Percentiles rank a stretch among this genome's conserved stretches.
Conservation (phyloP, 345 rosid species). For the Sonneratia alba region DNA sequence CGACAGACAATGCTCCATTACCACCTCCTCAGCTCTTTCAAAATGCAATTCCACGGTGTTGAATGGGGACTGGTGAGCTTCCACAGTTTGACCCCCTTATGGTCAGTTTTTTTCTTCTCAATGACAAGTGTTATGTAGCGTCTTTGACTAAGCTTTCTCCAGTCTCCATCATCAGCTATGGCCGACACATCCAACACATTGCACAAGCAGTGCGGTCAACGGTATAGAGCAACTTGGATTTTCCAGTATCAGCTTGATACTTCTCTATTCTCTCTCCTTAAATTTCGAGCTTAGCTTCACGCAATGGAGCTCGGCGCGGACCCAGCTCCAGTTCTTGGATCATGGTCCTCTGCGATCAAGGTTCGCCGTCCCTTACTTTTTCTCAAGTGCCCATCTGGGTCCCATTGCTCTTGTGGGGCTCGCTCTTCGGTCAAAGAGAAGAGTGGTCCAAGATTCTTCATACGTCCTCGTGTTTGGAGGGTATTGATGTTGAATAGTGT, state of each 20-base stretch:
- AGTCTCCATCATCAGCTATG: too few relatives aligned
- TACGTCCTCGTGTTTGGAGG: conserved; percentile 1
- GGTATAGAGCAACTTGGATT: neutral
- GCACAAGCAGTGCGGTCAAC: too few relatives aligned
- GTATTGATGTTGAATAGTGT: neutral
- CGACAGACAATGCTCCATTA: too few relatives aligned
- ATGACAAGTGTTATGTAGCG: conserved; percentile 3
- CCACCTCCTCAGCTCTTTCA: neutral
- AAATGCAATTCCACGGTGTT: neutral
- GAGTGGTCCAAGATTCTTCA: conserved; percentile 2
- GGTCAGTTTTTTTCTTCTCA: conserved; percentile 1
- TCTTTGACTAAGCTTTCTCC: conserved; percentile 8
- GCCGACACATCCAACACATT: too few relatives aligned
- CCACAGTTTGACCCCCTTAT: conserved; percentile 6
- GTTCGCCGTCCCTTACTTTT: neutral
- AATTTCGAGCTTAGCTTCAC: too few relatives aligned
- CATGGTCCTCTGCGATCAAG: neutral
- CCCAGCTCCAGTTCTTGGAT: neutral
- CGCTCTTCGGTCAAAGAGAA: conserved; percentile 2
- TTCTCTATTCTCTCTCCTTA: neutral
- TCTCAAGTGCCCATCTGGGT: neutral
- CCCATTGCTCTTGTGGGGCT: neutral
- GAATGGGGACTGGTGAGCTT: conserved; percentile 5
- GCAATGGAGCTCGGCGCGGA: neutral
- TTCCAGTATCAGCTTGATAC: neutral